These are phyloP conservation scores for Eudorina sp. DNA, from an alignment of 139 green algal species.

Conservation along the genomic window DNA sequence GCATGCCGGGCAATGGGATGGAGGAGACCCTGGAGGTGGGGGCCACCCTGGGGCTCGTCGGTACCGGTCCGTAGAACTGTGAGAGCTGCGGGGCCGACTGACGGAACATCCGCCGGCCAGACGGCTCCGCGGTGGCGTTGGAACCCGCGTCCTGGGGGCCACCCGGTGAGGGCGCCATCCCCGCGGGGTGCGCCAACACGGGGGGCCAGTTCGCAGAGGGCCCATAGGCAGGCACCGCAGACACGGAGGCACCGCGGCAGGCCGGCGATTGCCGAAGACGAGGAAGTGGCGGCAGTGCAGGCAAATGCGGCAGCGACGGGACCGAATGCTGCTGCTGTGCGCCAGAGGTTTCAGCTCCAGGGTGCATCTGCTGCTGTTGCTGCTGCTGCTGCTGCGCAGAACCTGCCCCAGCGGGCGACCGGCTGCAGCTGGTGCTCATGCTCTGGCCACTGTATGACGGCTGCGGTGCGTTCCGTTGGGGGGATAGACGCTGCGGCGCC, in stretches of 20 bases:
- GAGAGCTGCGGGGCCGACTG: slow-evolving; percentile 16
- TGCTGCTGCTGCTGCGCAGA: no score
- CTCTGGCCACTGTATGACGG: no score
- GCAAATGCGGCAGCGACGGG: neutral
- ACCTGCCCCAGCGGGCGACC: no score
- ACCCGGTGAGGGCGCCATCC: no score
- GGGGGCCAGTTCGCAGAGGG: neutral
- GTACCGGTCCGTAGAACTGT: neutral
- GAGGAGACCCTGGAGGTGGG: neutral
- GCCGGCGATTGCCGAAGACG: neutral
- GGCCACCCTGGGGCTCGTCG: neutral
- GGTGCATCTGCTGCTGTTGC: neutral
- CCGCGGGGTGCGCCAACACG: no score
- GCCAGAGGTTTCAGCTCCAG: no score
- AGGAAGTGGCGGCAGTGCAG: neutral
- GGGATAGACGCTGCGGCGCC: neutral
- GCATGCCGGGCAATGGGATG: slow-evolving; percentile 11
- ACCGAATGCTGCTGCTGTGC: neutral
- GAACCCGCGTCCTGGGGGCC: neutral
- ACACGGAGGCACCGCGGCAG: no score
- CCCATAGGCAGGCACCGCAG: neutral
- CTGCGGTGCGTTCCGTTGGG: no score
- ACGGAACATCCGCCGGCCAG: slow-evolving; percentile 5
- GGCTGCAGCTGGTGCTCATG: no score
- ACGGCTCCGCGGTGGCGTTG: neutral